Conservation (phyloP, 768 basidiomycete genomes). For the Suillus clintonianus region DNA sequence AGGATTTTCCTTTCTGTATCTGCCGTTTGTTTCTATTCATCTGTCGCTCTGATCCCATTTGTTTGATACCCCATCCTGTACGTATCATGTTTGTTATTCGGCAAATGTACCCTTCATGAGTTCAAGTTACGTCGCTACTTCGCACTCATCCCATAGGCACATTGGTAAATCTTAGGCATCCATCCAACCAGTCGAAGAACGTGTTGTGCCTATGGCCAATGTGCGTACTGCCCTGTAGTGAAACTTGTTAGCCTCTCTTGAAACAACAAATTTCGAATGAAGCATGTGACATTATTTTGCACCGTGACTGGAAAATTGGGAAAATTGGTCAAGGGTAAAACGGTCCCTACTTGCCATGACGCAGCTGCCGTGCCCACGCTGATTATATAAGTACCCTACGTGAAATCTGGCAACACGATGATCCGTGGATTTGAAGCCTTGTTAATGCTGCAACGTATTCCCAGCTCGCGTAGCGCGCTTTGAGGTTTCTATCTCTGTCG, state of each 20-base stretch:
- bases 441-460: background rate
- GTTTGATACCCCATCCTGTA: slow-evolving; percentile 39
- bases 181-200: background rate
- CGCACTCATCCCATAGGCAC: background rate
- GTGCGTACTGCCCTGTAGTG: background rate
- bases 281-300: background rate
- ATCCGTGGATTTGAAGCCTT: background rate
- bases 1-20: slow-evolving; percentile 29
- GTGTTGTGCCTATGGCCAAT: background rate
- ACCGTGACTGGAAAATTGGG: no score
- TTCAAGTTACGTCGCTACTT: background rate
- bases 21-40: slow-evolving; percentile 24
- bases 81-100: slow-evolving; percentile 20
- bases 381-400: no score
- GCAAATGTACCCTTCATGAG: slow-evolving; percentile 1
- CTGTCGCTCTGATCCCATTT: slow-evolving; percentile 17
- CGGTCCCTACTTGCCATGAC: no score
- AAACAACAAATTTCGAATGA: no score
- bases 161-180: background rate
- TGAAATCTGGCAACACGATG: no score
- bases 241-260: background rate
- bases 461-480: background rate
- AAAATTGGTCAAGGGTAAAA: no score
- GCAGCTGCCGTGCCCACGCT: no score
- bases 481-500: background rate